Percentiles rank a stretch among this genome's conserved stretches.
phyloP scores from a whole-genome alignment of 768 basidiomycete genomes.

The Lactarius tabidus region DNA sequence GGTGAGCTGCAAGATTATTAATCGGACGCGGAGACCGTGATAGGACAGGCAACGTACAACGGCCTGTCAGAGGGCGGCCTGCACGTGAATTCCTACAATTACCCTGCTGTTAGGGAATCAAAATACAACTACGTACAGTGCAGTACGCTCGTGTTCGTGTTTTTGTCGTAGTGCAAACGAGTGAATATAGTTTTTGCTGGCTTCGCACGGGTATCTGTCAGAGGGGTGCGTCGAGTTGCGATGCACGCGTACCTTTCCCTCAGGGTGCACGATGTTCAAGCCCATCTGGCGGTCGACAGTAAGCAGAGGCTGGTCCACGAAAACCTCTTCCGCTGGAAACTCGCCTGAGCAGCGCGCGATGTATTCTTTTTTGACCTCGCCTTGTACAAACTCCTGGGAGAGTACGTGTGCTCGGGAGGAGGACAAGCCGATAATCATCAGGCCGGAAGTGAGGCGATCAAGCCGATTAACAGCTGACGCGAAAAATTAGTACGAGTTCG shows the following conservation, averaged over 20 bases:
- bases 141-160: conserved; percentile 81
- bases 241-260: conserved; percentile 68
- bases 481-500: neutral
- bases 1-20: conserved; percentile 64
- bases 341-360: conserved; percentile 81
- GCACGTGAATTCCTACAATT: conserved; percentile 19
- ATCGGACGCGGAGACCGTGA: neutral
- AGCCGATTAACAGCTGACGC: conserved; percentile 86
- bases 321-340: conserved; percentile 83
- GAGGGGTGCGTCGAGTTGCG: neutral
- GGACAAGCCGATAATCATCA: conserved; percentile 89
- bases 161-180: conserved; percentile 72
- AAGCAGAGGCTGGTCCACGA: conserved; percentile 80
- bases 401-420: conserved; percentile 62
- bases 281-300: conserved; percentile 97
- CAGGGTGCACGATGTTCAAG: conserved; percentile 90
- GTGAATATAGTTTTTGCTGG: conserved; percentile 87
- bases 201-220: conserved; percentile 37
- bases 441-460: conserved; percentile 89
- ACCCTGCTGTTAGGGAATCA: neutral
- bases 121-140: conserved; percentile 50
- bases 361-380: conserved; percentile 87
- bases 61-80: conserved; percentile 88
- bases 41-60: conserved; percentile 59
- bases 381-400: conserved; percentile 76